Evolutionary conservation across 192 early-diverging fungal species (phyloP).

Genomic region (Rhizoclosmatium globosum): DNA sequence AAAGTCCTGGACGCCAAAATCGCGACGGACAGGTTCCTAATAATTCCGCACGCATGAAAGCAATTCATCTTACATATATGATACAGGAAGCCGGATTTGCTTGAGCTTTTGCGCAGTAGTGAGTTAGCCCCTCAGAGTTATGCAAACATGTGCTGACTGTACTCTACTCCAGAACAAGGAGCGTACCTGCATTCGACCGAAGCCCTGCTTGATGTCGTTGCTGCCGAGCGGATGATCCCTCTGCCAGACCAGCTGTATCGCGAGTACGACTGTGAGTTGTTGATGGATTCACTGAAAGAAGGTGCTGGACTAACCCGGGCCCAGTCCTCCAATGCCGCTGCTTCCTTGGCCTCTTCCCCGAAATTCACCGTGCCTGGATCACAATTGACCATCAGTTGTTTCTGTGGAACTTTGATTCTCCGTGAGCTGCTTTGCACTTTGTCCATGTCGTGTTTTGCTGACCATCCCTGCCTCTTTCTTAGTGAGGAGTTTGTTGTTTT

Average conservation of each 20-base stretch:
- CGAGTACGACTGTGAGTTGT: constrained; percentile 71
- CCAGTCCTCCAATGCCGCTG: constrained; percentile 73
- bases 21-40: constrained; percentile 1
- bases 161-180: constrained; percentile 13
- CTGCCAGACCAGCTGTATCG: constrained; percentile 81
- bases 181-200: constrained; percentile 19
- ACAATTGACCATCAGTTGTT: constrained; percentile 89
- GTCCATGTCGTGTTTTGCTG: constrained; percentile 29
- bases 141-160: not conserved
- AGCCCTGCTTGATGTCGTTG: constrained; percentile 58
- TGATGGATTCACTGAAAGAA: not conserved
- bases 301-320: not conserved
- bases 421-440: constrained; percentile 38
- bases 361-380: constrained; percentile 91
- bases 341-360: constrained; percentile 92
- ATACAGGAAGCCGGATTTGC: constrained; percentile 8
- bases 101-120: constrained; percentile 16
- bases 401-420: constrained; percentile 90
- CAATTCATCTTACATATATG: not conserved
- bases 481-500: constrained; percentile 70
- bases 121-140: not conserved
- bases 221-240: constrained; percentile 67
- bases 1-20: constrained; percentile 28
- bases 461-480: constrained; percentile 31
- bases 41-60: too few relatives aligned